Base-by-base conservation (phyloP, 306 rosid genomes). In the Rubus parviflorus region DNA sequence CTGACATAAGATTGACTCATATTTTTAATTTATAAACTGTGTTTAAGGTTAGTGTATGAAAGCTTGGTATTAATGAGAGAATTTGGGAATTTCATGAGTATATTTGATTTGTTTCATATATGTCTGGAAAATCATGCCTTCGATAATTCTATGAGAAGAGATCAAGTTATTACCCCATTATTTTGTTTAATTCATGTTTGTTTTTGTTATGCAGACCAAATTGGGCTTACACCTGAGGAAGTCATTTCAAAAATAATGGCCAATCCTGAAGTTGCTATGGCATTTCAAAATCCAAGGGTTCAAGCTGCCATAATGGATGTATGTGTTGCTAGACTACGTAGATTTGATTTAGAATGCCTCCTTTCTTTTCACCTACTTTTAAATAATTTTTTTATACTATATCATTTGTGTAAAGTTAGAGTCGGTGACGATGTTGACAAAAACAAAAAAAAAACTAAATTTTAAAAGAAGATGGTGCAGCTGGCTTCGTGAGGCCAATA, bases 251-350 rank as follows among this genome's bases (percentile, higher is more conserved):
- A 87, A 89, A 96, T 96, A 73, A 92, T 96, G 98, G 94, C 92
- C 73, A 89, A 92, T 81, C 99, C 99, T 56, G 99, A 96, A 16
- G 92, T 96, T 75, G 97, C 97, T 47, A 74, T 86, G 96, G 99
- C 99, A 60, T 96, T 96, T 81, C 99, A 96, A 87, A 96, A 96
- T 81, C 99, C 99, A 42, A 91, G 83, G 89, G 97, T 96, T 81
- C 98, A 96, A 87, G 93, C 95, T 73, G 99, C 99, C 22, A 96
- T 96, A 80, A 92, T 96, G 98, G 99, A 96, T 85, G 99, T 96
- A 88, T 48, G 96, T 88, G 48, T 81, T 72, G 51, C 72, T 48
- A 23, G 46, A 37, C 46, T 37, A 37, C 25, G 43, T 35, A 12
- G 19, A 10, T 5, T 22, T 65, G 6, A 19, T 75, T 42, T 74